These are phyloP conservation scores for Lasiosphaeris hirsuta DNA, from an alignment of 495 filamentous ascomycete species.

Conservation along the genomic window DNA sequence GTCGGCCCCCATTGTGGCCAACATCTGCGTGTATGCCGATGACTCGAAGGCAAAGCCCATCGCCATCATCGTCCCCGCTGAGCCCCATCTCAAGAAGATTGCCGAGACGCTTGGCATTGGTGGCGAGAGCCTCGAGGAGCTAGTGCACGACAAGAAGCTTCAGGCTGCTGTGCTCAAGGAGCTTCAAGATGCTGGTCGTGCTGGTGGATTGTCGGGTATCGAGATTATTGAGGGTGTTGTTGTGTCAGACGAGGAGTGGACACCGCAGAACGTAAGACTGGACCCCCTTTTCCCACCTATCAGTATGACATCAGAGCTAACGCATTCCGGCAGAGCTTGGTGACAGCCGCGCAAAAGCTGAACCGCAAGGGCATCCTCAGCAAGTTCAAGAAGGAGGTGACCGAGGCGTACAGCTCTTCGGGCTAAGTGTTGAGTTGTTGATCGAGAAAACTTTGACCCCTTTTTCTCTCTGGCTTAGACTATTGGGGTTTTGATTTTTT, in stretches of 20 bases:
- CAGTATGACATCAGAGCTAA: constrained; percentile 23
- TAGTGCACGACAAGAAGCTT: constrained; percentile 81
- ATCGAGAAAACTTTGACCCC: neutral
- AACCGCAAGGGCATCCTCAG: constrained; percentile 65
- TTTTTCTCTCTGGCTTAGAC: neutral
- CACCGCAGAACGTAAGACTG: constrained; percentile 80
- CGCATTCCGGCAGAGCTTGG: constrained; percentile 49
- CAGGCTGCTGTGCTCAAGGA: constrained; percentile 76
- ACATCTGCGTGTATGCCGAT: constrained; percentile 94
- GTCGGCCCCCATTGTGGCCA: constrained; percentile 75
- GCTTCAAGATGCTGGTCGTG: constrained; percentile 69
- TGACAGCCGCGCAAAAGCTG: constrained; percentile 74
- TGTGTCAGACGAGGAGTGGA: constrained; percentile 95
- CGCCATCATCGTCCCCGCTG: constrained; percentile 89
- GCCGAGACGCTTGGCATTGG: constrained; percentile 68
- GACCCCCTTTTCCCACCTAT: constrained; percentile 12
- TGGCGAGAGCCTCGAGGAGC: constrained; percentile 67
- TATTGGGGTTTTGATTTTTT: neutral
- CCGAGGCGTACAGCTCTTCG: constrained; percentile 52
- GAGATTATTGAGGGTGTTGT: constrained; percentile 94
- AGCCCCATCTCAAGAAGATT: constrained; percentile 79
- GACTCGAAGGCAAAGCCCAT: constrained; percentile 77
- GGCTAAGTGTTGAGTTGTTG: neutral
- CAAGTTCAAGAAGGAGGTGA: constrained; percentile 63
- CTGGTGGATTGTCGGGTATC: constrained; percentile 74